A percentile compares a stretch with the other conserved stretches of the same genome.
Evolutionary conservation across 2,329 filamentous ascomycete species (phyloP).

Genomic region (Coleophoma crateriformis): DNA sequence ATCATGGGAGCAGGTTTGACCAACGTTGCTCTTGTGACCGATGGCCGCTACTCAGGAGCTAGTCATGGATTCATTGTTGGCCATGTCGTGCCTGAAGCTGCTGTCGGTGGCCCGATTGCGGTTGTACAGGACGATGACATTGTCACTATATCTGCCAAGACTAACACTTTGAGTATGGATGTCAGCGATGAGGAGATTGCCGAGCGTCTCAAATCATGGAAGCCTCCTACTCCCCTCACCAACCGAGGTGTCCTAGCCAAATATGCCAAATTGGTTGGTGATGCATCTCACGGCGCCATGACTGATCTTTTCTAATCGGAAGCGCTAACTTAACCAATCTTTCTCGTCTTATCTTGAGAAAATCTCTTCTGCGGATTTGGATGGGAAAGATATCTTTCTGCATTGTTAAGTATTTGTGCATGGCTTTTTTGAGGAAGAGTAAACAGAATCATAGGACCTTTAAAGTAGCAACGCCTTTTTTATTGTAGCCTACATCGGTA

Average conservation of each 20-base stretch:
- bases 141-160: constrained; percentile 81
- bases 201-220: constrained; percentile 61
- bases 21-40: constrained; percentile 87
- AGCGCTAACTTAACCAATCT: too few relatives aligned
- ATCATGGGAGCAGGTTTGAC: constrained; percentile 88
- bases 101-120: constrained; percentile 81
- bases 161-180: constrained; percentile 64
- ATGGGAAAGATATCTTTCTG: too few relatives aligned
- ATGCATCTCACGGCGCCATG: constrained; percentile 87
- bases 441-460: too few relatives aligned
- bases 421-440: too few relatives aligned
- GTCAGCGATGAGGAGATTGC: constrained; percentile 64
- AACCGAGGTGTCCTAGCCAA: constrained; percentile 84
- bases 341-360: too few relatives aligned
- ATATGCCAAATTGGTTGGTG: constrained; percentile 81
- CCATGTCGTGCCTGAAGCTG: constrained; percentile 87
- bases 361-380: too few relatives aligned
- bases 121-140: constrained; percentile 74
- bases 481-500: too few relatives aligned
- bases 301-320: constrained; percentile 62
- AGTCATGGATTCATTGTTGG: constrained; percentile 92
- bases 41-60: constrained; percentile 84
- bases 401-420: too few relatives aligned
- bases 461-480: too few relatives aligned
- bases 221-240: constrained; percentile 63